phyloP scores from a whole-genome alignment of 2,329 filamentous ascomycete species.

The Colletotrichum shisoi region DNA sequence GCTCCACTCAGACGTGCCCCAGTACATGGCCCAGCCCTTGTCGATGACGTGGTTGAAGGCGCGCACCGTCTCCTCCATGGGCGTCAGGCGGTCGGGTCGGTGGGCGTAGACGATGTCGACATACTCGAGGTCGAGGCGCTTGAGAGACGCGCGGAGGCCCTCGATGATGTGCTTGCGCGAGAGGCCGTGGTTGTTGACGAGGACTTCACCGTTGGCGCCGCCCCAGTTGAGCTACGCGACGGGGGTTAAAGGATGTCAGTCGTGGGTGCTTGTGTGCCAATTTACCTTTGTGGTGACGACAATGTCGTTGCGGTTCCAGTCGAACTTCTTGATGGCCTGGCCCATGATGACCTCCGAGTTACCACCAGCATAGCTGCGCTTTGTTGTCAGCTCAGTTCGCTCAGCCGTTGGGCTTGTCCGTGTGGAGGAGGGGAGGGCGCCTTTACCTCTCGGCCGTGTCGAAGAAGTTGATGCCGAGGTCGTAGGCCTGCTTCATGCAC shows the following conservation, averaged over 20 bases:
- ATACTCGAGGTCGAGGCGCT: constrained; percentile 65
- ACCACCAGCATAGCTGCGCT: constrained; percentile 61
- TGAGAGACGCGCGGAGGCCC: constrained; percentile 64
- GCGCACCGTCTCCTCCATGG: constrained; percentile 74
- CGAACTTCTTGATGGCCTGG: constrained; percentile 66
- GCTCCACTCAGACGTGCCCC: constrained; percentile 75
- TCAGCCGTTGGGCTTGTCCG: constrained; percentile 42
- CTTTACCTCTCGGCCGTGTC: constrained; percentile 62
- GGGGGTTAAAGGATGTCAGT: background rate
- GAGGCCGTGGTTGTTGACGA: constrained; percentile 67
- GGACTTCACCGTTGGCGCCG: constrained; percentile 65
- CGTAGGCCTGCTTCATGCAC: constrained; percentile 69
- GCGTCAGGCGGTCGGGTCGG: constrained; percentile 71
- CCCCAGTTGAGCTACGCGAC: constrained; percentile 67
- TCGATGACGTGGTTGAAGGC: constrained; percentile 76
- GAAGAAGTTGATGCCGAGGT: constrained; percentile 69
- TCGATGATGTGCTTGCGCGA: constrained; percentile 70
- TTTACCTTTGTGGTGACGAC: constrained; percentile 64
- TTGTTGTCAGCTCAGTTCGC: constrained; percentile 43
- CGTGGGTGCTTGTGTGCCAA: background rate
- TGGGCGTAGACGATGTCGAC: constrained; percentile 77
- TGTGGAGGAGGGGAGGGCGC: constrained; percentile 19
- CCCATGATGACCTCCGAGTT: constrained; percentile 72
- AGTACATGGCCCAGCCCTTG: constrained; percentile 73
- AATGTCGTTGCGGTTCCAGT: constrained; percentile 68